phyloP scores from a whole-genome alignment of 208 protist species.

The Trichomonas vaginalis region DNA sequence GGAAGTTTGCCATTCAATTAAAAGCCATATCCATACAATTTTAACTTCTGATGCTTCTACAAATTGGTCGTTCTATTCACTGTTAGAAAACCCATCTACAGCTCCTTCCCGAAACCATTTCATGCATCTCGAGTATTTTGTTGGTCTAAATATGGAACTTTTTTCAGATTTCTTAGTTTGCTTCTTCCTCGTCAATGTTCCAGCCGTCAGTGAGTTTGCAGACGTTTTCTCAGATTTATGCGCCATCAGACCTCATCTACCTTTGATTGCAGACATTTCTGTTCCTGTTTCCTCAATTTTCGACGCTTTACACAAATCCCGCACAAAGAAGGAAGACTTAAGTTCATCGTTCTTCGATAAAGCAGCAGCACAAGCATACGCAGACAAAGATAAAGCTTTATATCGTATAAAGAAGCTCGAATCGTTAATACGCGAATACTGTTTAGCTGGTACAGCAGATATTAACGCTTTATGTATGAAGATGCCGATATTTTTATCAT shows the following conservation, averaged over 20 bases:
- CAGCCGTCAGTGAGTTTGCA: not conserved
- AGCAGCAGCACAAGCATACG: not conserved
- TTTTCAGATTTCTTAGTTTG: not conserved
- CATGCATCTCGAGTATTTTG: not conserved
- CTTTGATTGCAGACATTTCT: not conserved
- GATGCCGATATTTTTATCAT: not conserved
- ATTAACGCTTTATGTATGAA: not conserved
- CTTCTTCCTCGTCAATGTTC: not conserved
- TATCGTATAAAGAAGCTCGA: not conserved
- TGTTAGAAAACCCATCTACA: not conserved
- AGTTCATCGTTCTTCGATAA: not conserved
- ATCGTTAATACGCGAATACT: not conserved
- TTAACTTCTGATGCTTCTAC: not conserved
- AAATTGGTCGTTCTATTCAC: not conserved
- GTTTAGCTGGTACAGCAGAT: not conserved
- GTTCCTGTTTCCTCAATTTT: not conserved
- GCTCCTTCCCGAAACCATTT: not conserved
- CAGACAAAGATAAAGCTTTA: not conserved
- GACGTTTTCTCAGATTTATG: not conserved
- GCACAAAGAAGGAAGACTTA: not conserved
- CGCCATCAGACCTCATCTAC: not conserved
- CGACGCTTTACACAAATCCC: not conserved
- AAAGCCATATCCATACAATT: not conserved
- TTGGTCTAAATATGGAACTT: not conserved
- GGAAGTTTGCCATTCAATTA: not conserved